A percentile compares a stretch with the other conserved stretches of the same genome.
phyloP scores from a whole-genome alignment of 352 stramenopile species.

The Phytopythium chamaehyphon region DNA sequence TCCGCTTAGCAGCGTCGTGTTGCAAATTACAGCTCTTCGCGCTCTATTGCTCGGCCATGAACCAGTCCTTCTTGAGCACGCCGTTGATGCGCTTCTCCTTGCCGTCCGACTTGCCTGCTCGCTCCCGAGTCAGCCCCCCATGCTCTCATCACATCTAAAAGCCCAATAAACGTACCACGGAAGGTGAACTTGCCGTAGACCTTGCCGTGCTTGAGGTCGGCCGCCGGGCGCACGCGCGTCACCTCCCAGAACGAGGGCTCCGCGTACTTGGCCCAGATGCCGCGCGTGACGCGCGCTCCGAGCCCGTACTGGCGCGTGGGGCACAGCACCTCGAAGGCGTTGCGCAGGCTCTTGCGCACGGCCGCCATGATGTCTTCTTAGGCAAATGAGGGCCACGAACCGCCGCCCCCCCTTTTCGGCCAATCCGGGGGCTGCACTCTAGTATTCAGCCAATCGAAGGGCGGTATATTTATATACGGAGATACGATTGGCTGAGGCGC shows the following conservation, averaged over 20 bases:
- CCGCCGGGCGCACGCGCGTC: constrained; percentile 65
- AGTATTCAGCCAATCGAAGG: too few species aligned
- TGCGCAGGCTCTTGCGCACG: constrained; percentile 41
- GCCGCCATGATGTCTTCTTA: constrained; percentile 30
- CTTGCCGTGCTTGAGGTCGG: constrained; percentile 85
- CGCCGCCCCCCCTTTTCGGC: too few species aligned
- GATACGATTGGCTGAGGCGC: background rate
- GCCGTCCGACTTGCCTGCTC: constrained; percentile 58
- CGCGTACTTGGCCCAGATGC: constrained; percentile 68
- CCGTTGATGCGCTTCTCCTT: constrained; percentile 78
- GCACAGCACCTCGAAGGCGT: constrained; percentile 75
- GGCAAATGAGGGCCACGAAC: too few species aligned
- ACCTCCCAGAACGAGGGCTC: constrained; percentile 82
- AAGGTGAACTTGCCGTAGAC: constrained; percentile 79
- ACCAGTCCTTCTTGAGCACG: constrained; percentile 74
- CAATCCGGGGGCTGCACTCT: too few species aligned
- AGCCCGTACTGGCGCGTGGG: constrained; percentile 67
- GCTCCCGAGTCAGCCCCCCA: constrained; percentile 3
- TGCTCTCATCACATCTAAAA: background rate
- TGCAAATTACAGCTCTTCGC: too few species aligned
- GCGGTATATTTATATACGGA: background rate
- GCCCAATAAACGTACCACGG: constrained; percentile 41
- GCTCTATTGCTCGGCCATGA: constrained; percentile 1
- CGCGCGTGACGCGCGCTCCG: constrained; percentile 63
- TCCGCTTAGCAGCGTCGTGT: too few species aligned